Percentiles rank a stretch among this genome's conserved stretches.
Evolutionary conservation across 2,329 filamentous ascomycete species (phyloP).

Genomic region (Cladosporium phlei): DNA sequence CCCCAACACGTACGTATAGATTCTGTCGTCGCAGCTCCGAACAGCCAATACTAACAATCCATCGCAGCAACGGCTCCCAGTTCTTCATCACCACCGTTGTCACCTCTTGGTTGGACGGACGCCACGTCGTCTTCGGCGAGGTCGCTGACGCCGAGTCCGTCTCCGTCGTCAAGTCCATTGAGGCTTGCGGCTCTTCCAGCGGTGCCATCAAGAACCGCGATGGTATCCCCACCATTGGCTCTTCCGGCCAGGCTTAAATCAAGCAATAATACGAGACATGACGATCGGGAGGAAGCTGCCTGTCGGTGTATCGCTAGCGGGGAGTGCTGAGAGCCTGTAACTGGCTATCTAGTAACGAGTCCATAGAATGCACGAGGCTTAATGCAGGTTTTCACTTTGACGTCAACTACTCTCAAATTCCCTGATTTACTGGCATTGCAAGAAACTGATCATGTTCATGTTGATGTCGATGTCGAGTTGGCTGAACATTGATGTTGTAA

Average conservation of each 20-base stretch:
- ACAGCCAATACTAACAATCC: background rate
- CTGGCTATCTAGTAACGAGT: conserved; percentile 3
- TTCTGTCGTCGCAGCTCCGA: background rate
- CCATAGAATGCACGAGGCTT: conserved; percentile 7
- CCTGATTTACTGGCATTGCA: too few relatives aligned
- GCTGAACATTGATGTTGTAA: too few relatives aligned
- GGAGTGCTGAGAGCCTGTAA: conserved; percentile 1
- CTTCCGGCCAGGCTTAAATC: background rate
- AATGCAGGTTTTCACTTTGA: conserved; percentile 4
- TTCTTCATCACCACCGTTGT: conserved; percentile 69
- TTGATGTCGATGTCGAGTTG: too few relatives aligned
- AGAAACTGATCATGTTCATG: too few relatives aligned
- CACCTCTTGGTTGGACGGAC: conserved; percentile 67
- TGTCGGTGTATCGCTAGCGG: conserved; percentile 8
- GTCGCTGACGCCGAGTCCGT: conserved; percentile 56
- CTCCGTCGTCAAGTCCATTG: conserved; percentile 54
- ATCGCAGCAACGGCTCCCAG: conserved; percentile 62
- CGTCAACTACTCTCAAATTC: too few relatives aligned
- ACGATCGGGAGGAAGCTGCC: conserved; percentile 11
- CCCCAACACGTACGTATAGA: conserved; percentile 70
- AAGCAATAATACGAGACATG: conserved; percentile 3
- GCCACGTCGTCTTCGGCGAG: conserved; percentile 81
- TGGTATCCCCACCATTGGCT: conserved; percentile 45
- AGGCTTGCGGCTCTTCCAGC: conserved; percentile 52
- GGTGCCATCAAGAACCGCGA: conserved; percentile 51